Conservation (phyloP, 1,139 yeast genomes). For the Taphrina betulina region DNA sequence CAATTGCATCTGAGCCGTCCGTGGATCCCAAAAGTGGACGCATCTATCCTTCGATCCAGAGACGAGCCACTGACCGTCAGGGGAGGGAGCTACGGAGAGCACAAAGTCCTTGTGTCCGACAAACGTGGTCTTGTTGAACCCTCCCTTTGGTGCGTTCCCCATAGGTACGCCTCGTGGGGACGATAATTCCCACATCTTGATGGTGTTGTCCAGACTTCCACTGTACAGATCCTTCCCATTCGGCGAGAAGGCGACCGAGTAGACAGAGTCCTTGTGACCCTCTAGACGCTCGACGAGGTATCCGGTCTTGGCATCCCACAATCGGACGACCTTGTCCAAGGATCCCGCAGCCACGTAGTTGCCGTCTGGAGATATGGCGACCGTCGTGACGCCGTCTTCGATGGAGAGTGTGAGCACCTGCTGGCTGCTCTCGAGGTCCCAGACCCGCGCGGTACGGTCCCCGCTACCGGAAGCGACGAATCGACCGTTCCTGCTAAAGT, state of each 20-base stretch:
- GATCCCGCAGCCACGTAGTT: slow-evolving; percentile 94
- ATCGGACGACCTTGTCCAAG: slow-evolving; percentile 90
- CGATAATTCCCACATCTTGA: slow-evolving; percentile 89
- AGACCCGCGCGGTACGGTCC: slow-evolving; percentile 91
- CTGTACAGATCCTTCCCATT: slow-evolving; percentile 90
- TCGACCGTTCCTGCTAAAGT: slow-evolving; percentile 92
- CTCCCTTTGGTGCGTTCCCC: slow-evolving; percentile 47
- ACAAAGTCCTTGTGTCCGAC: slow-evolving; percentile 97
- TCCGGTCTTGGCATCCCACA: slow-evolving; percentile 96
- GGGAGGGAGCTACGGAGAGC: slow-evolving; percentile 88
- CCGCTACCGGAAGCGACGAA: slow-evolving; percentile 95
- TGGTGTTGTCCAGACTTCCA: slow-evolving; percentile 93
- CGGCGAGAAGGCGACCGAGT: slow-evolving; percentile 89
- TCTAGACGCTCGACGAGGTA: slow-evolving; percentile 83
- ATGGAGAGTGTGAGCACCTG: slow-evolving; percentile 85
- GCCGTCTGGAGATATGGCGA: slow-evolving; percentile 95
- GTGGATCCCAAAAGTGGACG: slow-evolving; percentile 94
- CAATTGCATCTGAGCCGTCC: slow-evolving; percentile 85
- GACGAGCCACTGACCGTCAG: slow-evolving; percentile 85
- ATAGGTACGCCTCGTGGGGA: slow-evolving; percentile 49
- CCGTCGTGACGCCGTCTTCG: slow-evolving; percentile 98
- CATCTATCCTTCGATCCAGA: slow-evolving; percentile 98
- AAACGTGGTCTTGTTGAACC: slow-evolving; percentile 81
- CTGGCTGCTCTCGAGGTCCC: slow-evolving; percentile 93
- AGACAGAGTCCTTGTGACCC: slow-evolving; percentile 96